Percentiles rank a stretch among this genome's conserved stretches.
phyloP scores from a whole-genome alignment of 345 rosid genomes.

The Litchi chinensis region DNA sequence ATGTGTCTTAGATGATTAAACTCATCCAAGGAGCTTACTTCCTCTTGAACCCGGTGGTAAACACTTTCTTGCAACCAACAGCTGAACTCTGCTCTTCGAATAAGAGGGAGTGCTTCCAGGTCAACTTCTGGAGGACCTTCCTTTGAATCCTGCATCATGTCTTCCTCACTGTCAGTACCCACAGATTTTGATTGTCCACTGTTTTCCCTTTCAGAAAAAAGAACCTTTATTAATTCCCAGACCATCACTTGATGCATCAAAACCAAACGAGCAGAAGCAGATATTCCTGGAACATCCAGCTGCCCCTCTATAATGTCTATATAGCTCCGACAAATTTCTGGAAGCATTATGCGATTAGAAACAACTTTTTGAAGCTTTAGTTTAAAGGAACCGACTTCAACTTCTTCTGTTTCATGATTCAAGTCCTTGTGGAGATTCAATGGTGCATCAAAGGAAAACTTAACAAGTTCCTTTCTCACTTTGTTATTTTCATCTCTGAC shows the following conservation, averaged over 20 bases:
- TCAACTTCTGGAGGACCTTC: slow-evolving; percentile 71
- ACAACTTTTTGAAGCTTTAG: slow-evolving; percentile 74
- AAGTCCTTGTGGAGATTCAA: slow-evolving; percentile 73
- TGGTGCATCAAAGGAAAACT: slow-evolving; percentile 72
- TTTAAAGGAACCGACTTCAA: slow-evolving; percentile 65
- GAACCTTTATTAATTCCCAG: slow-evolving; percentile 96
- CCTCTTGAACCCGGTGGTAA: slow-evolving; percentile 88
- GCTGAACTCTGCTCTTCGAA: slow-evolving; percentile 94
- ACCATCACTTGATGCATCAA: slow-evolving; percentile 92
- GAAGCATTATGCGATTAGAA: slow-evolving; percentile 58
- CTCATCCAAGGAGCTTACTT: slow-evolving; percentile 72
- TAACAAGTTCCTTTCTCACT: slow-evolving; percentile 70
- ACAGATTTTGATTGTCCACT: slow-evolving; percentile 52
- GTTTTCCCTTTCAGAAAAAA: slow-evolving; percentile 75
- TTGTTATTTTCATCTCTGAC: slow-evolving; percentile 67
- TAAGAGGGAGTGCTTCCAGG: slow-evolving; percentile 74
- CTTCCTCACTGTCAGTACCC: slow-evolving; percentile 84
- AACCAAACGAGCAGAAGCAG: slow-evolving; percentile 67
- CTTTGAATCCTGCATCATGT: slow-evolving; percentile 79
- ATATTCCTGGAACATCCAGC: slow-evolving; percentile 72
- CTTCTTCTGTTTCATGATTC: slow-evolving; percentile 56
- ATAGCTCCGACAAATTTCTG: slow-evolving; percentile 79
- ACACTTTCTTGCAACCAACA: slow-evolving; percentile 93
- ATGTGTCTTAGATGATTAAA: slow-evolving; percentile 77
- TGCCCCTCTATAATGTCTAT: slow-evolving; percentile 78